Evolutionary conservation across 2,329 filamentous ascomycete genomes (phyloP), one percentile per base, ranked within the genome.

Genomic region (Paracorniculantispora psalliotae): DNA sequence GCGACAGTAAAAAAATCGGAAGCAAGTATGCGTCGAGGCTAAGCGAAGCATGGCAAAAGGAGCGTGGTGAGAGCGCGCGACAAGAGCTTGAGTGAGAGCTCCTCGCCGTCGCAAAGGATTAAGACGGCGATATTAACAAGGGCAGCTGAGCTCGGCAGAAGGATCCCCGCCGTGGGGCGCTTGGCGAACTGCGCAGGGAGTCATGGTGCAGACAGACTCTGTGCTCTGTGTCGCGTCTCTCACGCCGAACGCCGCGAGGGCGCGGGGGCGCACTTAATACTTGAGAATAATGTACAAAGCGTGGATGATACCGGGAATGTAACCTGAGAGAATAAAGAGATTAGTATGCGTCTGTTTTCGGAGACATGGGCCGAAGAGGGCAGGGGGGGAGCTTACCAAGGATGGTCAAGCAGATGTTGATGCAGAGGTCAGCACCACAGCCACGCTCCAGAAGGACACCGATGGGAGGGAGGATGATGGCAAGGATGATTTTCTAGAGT

Each of bases 401-500:
- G 67, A 91, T 85, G 67, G 91, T 96, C 77, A 96, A 79, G 70
- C 92, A 82, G 76, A 96, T 90, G 87, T 96, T 96, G 85, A 96
- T 96, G 76, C 93, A 81, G 70, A 96, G 81, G 73, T 96, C 90
- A 66, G 87, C 85, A 72, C 88, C 88, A 79, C 92, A 96, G 69
- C 92, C 92, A 67, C 89, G 86, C 87, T 96, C 92, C 67, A 96
- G 89, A 84, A 96, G 94, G 73, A 96, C 92, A 79, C 92, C 92
- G 59, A 96, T 78, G 72, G 92, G 92, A 59, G 92, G 92, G 65
- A 96, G 85, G 79, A 96, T 79, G 81, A 96, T 81, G 81, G 92
- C 92, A 78, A 96, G 83, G 77, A 96, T 83, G 81, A 85, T 84
- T 77, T 85, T 85, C 81, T 79, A 82, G 21, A 15, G n/a, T 21